These are phyloP conservation scores for Funneliformis caledonium DNA, from an alignment of 371 early-diverging fungal species.

Conservation along the genomic window DNA sequence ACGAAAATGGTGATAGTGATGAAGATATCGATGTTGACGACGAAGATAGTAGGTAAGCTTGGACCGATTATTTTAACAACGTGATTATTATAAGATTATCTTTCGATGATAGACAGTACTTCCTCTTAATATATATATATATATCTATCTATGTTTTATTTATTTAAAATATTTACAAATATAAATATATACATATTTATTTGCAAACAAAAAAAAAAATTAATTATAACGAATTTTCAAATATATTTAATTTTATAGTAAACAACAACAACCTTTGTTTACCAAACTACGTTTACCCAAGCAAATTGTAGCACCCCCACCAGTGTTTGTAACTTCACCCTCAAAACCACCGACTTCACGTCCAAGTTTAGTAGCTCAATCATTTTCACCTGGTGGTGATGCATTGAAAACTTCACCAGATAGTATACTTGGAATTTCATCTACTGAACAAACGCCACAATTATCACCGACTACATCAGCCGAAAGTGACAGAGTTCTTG, in stretches of 20 bases:
- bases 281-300: conserved; percentile 23
- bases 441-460: conserved; percentile 39
- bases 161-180: neutral
- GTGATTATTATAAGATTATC: neutral
- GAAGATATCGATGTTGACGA: conserved; percentile 62
- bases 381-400: conserved; percentile 22
- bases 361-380: neutral
- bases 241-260: conserved; percentile 10
- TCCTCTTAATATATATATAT: neutral
- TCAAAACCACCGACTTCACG: conserved; percentile 37
- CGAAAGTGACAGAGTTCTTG: conserved; percentile 27
- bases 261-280: conserved; percentile 23
- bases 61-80: neutral
- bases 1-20: conserved; percentile 49
- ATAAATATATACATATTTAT: neutral
- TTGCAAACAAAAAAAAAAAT: neutral
- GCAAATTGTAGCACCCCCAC: conserved; percentile 32
- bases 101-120: neutral
- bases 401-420: conserved; percentile 40
- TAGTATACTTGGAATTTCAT: conserved; percentile 33
- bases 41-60: conserved; percentile 52
- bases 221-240: neutral
- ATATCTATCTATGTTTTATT: neutral
- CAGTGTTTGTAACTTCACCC: conserved; percentile 37
- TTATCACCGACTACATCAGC: conserved; percentile 37